phyloP scores from a whole-genome alignment of 768 basidiomycete genomes.

The Xerocomellus intermedius region DNA sequence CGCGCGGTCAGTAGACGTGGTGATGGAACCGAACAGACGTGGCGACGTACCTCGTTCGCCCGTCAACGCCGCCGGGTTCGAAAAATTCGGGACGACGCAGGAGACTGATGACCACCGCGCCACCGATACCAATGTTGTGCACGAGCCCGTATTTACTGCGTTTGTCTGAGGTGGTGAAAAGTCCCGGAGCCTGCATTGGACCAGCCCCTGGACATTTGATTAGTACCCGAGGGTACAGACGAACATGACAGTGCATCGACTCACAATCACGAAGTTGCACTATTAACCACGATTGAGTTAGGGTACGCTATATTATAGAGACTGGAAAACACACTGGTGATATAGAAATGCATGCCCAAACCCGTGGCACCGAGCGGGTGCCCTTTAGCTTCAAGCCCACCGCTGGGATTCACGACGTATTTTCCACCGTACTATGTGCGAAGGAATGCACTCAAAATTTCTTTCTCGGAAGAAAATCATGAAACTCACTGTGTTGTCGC shows the following conservation, averaged over 20 bases:
- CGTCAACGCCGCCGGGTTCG: slow-evolving; percentile 62
- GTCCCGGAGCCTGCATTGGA: slow-evolving; percentile 75
- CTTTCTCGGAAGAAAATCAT: not conserved
- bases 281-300: slow-evolving; percentile 22
- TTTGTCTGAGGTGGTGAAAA: slow-evolving; percentile 59
- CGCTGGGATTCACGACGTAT: slow-evolving; percentile 81
- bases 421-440: slow-evolving; percentile 70
- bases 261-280: slow-evolving; percentile 76
- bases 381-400: slow-evolving; percentile 86
- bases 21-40: not conserved
- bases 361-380: slow-evolving; percentile 85
- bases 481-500: slow-evolving; percentile 70
- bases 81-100: slow-evolving; percentile 78
- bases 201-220: slow-evolving; percentile 59
- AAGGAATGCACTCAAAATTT: not conserved
- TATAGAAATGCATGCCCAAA: slow-evolving; percentile 85
- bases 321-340: slow-evolving; percentile 53
- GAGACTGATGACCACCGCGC: slow-evolving; percentile 74
- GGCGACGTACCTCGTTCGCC: slow-evolving; percentile 54
- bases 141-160: slow-evolving; percentile 79
- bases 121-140: slow-evolving; percentile 82
- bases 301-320: not conserved
- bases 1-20: not conserved
- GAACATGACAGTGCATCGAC: not conserved
- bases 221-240: not conserved